These are phyloP conservation scores for Lachancea dasiensis DNA, from an alignment of 805 yeast species.

Conservation along the genomic window DNA sequence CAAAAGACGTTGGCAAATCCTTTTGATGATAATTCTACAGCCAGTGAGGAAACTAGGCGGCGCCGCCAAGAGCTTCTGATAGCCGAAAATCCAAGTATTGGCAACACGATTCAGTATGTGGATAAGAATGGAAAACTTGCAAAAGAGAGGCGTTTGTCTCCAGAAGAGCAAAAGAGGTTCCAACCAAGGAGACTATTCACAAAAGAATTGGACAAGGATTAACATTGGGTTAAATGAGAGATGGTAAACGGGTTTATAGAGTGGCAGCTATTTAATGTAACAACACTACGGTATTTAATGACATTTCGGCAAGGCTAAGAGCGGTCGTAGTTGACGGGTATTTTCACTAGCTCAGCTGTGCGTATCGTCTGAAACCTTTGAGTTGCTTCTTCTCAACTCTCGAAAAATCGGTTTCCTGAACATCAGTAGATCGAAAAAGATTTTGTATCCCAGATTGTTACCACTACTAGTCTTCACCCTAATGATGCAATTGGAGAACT, in stretches of 20 bases:
- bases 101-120: slow-evolving; percentile 26
- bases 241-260: slow-evolving; percentile 1
- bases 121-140: slow-evolving; percentile 33
- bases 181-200: slow-evolving; percentile 30
- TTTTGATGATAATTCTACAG: slow-evolving; percentile 11
- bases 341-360: neutral
- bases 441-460: slow-evolving; percentile 52
- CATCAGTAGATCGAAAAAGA: slow-evolving; percentile 56
- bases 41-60: slow-evolving; percentile 13
- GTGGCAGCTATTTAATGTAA: neutral
- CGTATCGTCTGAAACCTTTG: slow-evolving; percentile 9
- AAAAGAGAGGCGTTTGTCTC: slow-evolving; percentile 19
- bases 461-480: slow-evolving; percentile 43
- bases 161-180: slow-evolving; percentile 20
- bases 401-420: slow-evolving; percentile 59
- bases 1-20: slow-evolving; percentile 26
- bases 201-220: slow-evolving; percentile 12
- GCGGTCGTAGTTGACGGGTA: too few relatives aligned
- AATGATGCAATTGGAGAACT: slow-evolving; percentile 54
- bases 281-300: slow-evolving; percentile 1
- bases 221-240: neutral
- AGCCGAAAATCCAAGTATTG: slow-evolving; percentile 19
- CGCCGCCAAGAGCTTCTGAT: slow-evolving; percentile 15
- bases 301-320: neutral
- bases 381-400: slow-evolving; percentile 42